A percentile compares a stretch with the other conserved stretches of the same genome.
phyloP scores from a whole-genome alignment of 192 early-diverging fungal species.

The Funneliformis mosseae region DNA sequence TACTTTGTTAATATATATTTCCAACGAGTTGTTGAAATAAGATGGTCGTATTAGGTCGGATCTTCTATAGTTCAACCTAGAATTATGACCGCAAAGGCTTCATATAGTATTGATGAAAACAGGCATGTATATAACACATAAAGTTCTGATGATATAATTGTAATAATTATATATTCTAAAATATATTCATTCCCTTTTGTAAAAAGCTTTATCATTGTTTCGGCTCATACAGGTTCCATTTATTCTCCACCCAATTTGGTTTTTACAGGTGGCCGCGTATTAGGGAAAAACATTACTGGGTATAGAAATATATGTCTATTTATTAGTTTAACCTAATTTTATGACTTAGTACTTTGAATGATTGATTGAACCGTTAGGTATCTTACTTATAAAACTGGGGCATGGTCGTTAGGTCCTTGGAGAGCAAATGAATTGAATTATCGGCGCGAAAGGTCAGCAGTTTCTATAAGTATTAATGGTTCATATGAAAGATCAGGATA shows the following conservation, averaged over 20 bases:
- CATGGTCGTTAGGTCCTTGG: slow-evolving; percentile 70
- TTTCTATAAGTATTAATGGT: slow-evolving; percentile 54
- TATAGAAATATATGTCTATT: background rate
- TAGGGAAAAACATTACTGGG: slow-evolving; percentile 52
- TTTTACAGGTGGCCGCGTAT: slow-evolving; percentile 62
- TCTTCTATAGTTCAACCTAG: slow-evolving; percentile 56
- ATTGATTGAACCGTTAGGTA: slow-evolving; percentile 56
- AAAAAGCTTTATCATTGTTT: slow-evolving; percentile 68
- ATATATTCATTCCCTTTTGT: background rate
- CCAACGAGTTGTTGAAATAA: slow-evolving; percentile 18
- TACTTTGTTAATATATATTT: slow-evolving; percentile 6
- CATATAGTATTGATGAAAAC: slow-evolving; percentile 50
- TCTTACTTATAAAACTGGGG: slow-evolving; percentile 78
- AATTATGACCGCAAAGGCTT: slow-evolving; percentile 63
- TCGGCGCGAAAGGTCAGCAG: slow-evolving; percentile 50
- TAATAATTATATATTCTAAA: background rate
- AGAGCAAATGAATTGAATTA: slow-evolving; percentile 46
- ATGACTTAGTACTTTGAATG: background rate
- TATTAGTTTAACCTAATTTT: background rate
- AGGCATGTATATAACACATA: slow-evolving; percentile 36
- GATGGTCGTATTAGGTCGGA: slow-evolving; percentile 54
- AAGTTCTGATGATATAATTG: background rate
- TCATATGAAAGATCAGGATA: slow-evolving; percentile 48
- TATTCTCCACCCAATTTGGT: slow-evolving; percentile 67
- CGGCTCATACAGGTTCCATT: slow-evolving; percentile 54